Conservation (phyloP, 2,329 filamentous ascomycete species). For the Pestalotiopsis sp. region DNA sequence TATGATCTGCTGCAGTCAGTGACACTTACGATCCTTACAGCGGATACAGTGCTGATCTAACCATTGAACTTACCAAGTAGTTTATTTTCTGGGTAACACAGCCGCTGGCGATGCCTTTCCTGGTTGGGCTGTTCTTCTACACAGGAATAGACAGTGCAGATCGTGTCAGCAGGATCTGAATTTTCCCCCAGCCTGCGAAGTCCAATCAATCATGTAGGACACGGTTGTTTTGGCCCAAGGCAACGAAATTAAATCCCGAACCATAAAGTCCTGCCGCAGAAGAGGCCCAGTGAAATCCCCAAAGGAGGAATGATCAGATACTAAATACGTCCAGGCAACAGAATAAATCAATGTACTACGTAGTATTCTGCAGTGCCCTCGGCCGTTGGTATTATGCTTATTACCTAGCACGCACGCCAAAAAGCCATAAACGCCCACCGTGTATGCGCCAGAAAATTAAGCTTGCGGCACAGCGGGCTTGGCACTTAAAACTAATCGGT, state of each 20-base stretch:
- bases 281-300: not conserved
- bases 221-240: not conserved
- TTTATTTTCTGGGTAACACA: not conserved
- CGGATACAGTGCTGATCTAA: not conserved
- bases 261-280: not conserved
- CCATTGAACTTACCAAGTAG: not conserved
- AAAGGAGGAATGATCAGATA: not conserved
- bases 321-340: slow-evolving; percentile 9
- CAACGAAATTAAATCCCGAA: not conserved
- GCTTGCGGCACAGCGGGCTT: not conserved
- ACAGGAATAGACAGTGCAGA: not conserved
- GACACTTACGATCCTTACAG: not conserved
- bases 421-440: too few relatives aligned
- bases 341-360: slow-evolving; percentile 1
- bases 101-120: not conserved
- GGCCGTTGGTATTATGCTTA: not conserved
- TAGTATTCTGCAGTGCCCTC: not conserved
- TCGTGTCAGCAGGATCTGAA: not conserved
- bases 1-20: not conserved
- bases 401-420: too few relatives aligned
- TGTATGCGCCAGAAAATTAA: not conserved
- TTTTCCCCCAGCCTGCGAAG: not conserved
- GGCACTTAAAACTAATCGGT: not conserved
- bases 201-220: not conserved
- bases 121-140: not conserved